These are phyloP conservation scores for Cryphonectria parasitica DNA, from an alignment of 2,329 filamentous ascomycete species.

Conservation along the genomic window DNA sequence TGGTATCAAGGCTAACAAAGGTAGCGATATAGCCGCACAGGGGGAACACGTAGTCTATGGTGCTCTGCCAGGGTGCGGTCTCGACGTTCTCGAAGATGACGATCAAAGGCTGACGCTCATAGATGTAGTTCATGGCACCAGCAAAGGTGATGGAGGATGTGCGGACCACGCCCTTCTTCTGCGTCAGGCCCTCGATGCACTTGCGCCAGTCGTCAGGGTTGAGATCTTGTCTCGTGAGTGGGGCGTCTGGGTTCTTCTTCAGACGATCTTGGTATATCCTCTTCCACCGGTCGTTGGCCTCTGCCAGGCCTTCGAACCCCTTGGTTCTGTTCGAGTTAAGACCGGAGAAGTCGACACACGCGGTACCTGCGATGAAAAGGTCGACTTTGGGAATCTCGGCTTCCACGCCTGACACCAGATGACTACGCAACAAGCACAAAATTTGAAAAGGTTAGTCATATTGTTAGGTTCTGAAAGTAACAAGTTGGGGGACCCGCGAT, in stretches of 20 bases:
- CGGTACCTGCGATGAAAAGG: conserved; percentile 72
- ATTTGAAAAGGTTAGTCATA: conserved; percentile 24
- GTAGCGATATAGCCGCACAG: conserved; percentile 59
- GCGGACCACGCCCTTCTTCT: conserved; percentile 7
- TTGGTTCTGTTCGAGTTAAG: conserved; percentile 56
- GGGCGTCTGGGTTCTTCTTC: conserved; percentile 45
- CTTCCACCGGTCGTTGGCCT: conserved; percentile 34
- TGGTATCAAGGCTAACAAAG: conserved; percentile 63
- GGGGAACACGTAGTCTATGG: conserved; percentile 45
- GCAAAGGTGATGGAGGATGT: conserved; percentile 36
- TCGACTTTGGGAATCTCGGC: conserved; percentile 58
- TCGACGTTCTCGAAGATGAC: conserved; percentile 75
- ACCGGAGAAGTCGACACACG: conserved; percentile 74
- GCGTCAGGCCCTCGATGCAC: conserved; percentile 18
- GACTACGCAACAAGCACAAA: not conserved
- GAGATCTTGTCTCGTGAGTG: conserved; percentile 35
- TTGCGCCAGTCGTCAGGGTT: conserved; percentile 28
- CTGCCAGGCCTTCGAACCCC: conserved; percentile 6
- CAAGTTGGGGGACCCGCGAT: not conserved
- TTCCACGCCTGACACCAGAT: conserved; percentile 21
- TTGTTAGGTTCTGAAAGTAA: not conserved
- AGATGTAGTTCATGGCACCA: conserved; percentile 32
- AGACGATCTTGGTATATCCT: conserved; percentile 56
- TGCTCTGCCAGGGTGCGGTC: conserved; percentile 60
- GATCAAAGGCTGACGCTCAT: conserved; percentile 58